These are phyloP conservation scores for Arabis hirsuta DNA, from an alignment of 345 rosid species.

Conservation along the genomic window DNA sequence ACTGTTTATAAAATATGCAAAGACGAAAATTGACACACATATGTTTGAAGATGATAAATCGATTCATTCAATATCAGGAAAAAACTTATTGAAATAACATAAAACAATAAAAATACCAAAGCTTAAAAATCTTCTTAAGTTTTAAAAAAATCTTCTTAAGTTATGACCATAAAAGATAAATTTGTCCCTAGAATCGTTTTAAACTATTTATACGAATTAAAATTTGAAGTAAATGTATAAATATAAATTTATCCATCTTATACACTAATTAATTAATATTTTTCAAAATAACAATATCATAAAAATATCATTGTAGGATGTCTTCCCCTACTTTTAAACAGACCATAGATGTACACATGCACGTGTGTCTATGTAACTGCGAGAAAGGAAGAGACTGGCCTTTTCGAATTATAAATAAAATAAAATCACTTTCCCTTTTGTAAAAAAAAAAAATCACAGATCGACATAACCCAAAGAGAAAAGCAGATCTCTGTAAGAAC, in stretches of 20 bases:
- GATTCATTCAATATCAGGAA: neutral
- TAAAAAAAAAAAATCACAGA: constrained; percentile 20
- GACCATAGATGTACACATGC: constrained; percentile 38
- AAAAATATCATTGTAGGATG: neutral
- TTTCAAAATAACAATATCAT: neutral
- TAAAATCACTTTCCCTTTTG: constrained; percentile 25
- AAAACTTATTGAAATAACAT: neutral
- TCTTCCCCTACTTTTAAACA: constrained; percentile 14
- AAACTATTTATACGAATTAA: neutral
- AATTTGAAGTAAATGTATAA: neutral
- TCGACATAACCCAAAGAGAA: constrained; percentile 29
- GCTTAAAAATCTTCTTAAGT: neutral
- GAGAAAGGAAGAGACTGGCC: constrained; percentile 37
- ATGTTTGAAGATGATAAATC: neutral
- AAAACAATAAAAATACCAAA: neutral
- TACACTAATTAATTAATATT: neutral
- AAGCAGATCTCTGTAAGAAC: constrained; percentile 56
- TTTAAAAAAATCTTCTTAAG: too few species aligned
- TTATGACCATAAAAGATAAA: neutral
- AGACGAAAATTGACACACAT: neutral
- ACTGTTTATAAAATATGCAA: constrained; percentile 7
- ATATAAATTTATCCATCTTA: constrained; percentile 3
- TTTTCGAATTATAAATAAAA: constrained; percentile 6
- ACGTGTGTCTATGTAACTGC: constrained; percentile 47
- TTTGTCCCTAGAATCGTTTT: neutral